Evolutionary conservation across 2,329 filamentous ascomycete species (phyloP).

Genomic region (Leptosphaerulina australis): DNA sequence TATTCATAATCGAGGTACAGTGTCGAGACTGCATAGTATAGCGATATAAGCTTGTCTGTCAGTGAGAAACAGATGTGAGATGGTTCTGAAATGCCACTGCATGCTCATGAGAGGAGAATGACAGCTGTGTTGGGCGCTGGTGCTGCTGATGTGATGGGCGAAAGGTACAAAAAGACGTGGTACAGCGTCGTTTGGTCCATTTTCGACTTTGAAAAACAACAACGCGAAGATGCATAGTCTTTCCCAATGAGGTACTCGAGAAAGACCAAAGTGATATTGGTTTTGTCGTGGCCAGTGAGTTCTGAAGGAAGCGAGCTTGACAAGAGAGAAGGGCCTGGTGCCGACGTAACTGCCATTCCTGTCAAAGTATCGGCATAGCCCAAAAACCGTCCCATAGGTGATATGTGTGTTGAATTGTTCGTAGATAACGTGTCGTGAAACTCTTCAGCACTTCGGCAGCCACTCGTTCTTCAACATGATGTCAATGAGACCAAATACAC

Average conservation of each 20-base stretch:
- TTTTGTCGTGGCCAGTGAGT: no score
- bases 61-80: constrained; percentile 51
- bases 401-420: not conserved
- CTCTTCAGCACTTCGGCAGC: not conserved
- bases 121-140: constrained; percentile 48
- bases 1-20: constrained; percentile 52
- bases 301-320: not conserved
- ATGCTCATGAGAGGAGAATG: constrained; percentile 49
- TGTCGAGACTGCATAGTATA: constrained; percentile 48
- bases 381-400: not conserved
- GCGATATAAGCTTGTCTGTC: constrained; percentile 50
- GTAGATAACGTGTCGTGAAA: not conserved
- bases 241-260: constrained; percentile 10
- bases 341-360: not conserved
- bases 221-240: constrained; percentile 14
- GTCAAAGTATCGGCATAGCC: not conserved
- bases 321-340: not conserved
- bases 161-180: constrained; percentile 28
- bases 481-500: not conserved
- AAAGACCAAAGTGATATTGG: constrained; percentile 15
- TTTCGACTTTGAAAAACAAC: constrained; percentile 22
- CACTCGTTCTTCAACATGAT: not conserved
- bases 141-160: constrained; percentile 3
- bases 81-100: constrained; percentile 51
- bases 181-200: constrained; percentile 21